phyloP scores from a whole-genome alignment of 768 basidiomycete genomes.

The Coprinopsis cinerea region DNA sequence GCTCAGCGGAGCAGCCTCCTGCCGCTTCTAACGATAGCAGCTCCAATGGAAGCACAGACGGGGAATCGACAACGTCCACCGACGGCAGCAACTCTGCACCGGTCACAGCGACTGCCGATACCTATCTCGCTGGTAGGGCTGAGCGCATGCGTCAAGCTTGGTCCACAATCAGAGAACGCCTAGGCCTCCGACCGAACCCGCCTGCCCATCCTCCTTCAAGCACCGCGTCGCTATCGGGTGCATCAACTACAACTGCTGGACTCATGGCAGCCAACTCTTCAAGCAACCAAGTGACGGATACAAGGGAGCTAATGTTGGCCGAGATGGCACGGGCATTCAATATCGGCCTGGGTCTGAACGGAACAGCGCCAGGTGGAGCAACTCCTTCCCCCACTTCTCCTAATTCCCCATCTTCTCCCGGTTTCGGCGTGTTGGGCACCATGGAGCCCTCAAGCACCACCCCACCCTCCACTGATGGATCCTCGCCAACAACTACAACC shows the following conservation, averaged over 20 bases:
- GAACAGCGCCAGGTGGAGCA: constrained; percentile 15
- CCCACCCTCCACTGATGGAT: not conserved
- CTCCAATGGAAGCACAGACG: not conserved
- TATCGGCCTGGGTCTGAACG: constrained; percentile 52
- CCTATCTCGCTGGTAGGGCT: constrained; percentile 24
- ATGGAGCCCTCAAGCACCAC: not conserved
- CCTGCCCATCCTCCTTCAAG: constrained; percentile 13
- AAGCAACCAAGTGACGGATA: constrained; percentile 33
- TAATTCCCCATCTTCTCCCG: no score
- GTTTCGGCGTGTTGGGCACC: no score
- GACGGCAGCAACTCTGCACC: not conserved
- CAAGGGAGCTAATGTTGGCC: constrained; percentile 66
- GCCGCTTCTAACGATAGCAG: no score
- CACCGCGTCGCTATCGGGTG: constrained; percentile 5
- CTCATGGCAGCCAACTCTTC: not conserved
- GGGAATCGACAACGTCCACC: not conserved
- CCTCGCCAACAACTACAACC: no score
- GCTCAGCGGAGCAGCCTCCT: constrained; percentile 37
- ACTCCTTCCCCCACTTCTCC: not conserved
- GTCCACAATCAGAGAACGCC: constrained; percentile 62
- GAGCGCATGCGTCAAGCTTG: constrained; percentile 60
- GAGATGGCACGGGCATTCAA: constrained; percentile 83
- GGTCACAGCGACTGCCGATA: not conserved
- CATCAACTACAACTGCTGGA: not conserved
- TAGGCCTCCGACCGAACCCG: constrained; percentile 41